Evolutionary conservation across 2,329 filamentous ascomycete species (phyloP), one percentile per base, ranked within the genome.

Genomic region (Emmonsia crescens): DNA sequence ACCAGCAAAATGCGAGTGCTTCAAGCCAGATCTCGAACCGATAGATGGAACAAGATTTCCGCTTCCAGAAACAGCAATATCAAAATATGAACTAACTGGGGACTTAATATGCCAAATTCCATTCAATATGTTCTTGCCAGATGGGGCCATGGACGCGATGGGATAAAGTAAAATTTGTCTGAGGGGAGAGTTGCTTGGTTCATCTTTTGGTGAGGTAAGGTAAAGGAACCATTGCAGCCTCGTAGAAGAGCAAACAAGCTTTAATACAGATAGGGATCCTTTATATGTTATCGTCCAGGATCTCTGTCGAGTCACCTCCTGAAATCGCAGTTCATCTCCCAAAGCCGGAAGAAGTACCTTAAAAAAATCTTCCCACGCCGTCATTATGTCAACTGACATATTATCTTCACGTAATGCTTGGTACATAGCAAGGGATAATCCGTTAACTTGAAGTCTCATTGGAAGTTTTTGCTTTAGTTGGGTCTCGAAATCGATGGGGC

Each of bases 171-270:
- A 69, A 0, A 79, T 69, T 59, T 77, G 74, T 36, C 81, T 72
- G 24, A 78, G 64, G 0, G 68, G 61, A 59, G 74, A 77, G 31
- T 75, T 73, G 0, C 73, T 72, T 1, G 77, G 73, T 36, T 77
- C 70, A 16, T 69, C 64, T 3, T 66, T 60, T 0, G 73, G 68
- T n/a, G 78, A 71, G 42, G 77, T 78, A 14, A 77, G 76, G 64
- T 76, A 83, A 4, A 85, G 63, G 0, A 75, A 70, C 81, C 83
- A 84, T 60, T 75, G 68, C 8, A 76, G 68, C 24, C 65, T 62
- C 2, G 61, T 55, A 5, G 69, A 61, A 46, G 66, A 70, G 16
- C 77, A 67, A 5, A 67, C 52, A 69, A 81, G 68, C 29, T 78
- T 73, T n/a, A 82, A 63, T 5, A 66, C 69, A 2, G 76, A 77